Conservation (phyloP, 73 alveolate genomes). For the Diophrys sp. region DNA sequence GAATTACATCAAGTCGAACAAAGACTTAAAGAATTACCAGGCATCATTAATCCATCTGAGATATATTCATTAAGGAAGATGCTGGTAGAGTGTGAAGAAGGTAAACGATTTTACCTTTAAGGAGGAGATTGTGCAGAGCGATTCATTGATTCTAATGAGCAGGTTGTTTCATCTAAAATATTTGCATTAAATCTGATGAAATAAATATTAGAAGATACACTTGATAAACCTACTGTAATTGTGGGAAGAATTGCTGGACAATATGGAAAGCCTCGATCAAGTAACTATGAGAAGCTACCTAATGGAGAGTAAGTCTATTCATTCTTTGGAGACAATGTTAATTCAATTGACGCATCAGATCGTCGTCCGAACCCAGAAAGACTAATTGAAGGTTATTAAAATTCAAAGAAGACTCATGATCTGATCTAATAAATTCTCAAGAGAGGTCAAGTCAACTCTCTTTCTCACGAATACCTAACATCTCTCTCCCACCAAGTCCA, state of each 20-base stretch:
- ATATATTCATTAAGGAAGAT: not conserved
- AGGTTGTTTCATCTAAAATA: slow-evolving; percentile 18
- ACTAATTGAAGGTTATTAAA: slow-evolving; percentile 31
- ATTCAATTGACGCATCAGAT: slow-evolving; percentile 22
- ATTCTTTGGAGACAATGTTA: slow-evolving; percentile 43
- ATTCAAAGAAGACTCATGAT: slow-evolving; percentile 1
- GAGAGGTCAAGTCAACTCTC: not conserved
- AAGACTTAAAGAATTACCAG: too few species aligned
- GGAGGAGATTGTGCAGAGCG: slow-evolving; percentile 59
- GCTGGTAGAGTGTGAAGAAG: slow-evolving; percentile 19
- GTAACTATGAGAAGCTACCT: slow-evolving; percentile 4
- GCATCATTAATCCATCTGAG: not conserved
- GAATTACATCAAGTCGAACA: not conserved
- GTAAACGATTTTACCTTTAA: slow-evolving; percentile 3
- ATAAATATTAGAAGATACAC: not conserved
- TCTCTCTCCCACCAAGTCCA: not conserved
- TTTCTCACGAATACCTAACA: not conserved
- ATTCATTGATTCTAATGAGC: slow-evolving; percentile 42
- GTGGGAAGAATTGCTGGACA: slow-evolving; percentile 56
- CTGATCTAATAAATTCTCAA: not conserved
- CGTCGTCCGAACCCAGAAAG: slow-evolving; percentile 50
- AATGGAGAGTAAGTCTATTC: slow-evolving; percentile 10
- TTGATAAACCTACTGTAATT: slow-evolving; percentile 22
- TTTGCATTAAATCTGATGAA: slow-evolving; percentile 19
- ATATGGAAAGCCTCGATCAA: slow-evolving; percentile 52